These are phyloP conservation scores for Suillus lakei DNA, from an alignment of 768 basidiomycete genomes.

Conservation along the genomic window DNA sequence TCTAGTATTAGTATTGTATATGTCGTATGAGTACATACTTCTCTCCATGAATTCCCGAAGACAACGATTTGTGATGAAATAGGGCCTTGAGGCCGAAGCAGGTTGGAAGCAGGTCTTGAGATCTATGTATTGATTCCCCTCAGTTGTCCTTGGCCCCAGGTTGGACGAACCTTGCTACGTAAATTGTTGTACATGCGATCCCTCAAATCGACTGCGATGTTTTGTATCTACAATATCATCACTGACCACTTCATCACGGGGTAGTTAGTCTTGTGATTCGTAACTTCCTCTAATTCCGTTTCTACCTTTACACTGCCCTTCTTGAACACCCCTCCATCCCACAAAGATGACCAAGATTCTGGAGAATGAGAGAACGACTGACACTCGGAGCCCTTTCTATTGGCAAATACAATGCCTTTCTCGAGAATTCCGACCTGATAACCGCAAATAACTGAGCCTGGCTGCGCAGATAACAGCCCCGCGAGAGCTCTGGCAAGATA, in stretches of 20 bases:
- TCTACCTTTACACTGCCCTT: constrained; percentile 39
- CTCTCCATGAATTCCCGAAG: background rate
- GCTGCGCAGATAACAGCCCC: constrained; percentile 30
- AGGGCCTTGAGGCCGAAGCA: no score
- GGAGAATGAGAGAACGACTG: constrained; percentile 18
- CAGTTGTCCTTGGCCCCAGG: no score
- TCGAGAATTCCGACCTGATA: constrained; percentile 23
- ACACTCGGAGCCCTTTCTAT: background rate
- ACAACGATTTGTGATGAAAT: background rate
- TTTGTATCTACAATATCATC: background rate
- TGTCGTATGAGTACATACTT: background rate
- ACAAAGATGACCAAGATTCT: constrained; percentile 21
- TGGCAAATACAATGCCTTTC: constrained; percentile 8
- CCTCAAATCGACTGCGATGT: no score
- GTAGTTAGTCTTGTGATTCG: background rate
- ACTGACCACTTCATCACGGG: background rate
- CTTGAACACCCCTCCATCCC: constrained; percentile 28
- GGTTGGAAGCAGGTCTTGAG: no score
- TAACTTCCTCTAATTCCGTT: constrained; percentile 15
- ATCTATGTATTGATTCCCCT: no score
- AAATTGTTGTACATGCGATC: background rate
- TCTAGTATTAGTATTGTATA: background rate
- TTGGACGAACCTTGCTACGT: no score
- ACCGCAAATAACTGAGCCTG: constrained; percentile 39
- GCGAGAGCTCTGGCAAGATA: constrained; percentile 33